phyloP scores from a whole-genome alignment of 306 rosid genomes.

The Lithocarpus polystachyus region DNA sequence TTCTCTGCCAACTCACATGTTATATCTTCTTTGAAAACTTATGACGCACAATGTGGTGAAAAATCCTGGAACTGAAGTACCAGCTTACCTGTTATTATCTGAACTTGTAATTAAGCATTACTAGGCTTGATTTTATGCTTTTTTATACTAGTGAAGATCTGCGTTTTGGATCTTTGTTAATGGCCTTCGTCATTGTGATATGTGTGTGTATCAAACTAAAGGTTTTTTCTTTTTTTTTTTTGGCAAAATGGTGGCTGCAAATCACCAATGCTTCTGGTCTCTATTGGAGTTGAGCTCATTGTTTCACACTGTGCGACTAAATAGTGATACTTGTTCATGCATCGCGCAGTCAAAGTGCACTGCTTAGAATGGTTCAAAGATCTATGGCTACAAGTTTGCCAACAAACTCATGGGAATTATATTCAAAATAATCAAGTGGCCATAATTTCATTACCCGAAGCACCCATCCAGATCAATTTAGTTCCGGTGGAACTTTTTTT shows the following conservation, averaged over 20 bases:
- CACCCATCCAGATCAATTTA: no score
- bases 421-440: no score
- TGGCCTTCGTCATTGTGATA: neutral
- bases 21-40: neutral
- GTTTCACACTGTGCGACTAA: neutral
- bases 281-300: neutral
- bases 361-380: neutral
- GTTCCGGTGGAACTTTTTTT: no score
- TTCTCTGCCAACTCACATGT: neutral
- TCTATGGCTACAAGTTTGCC: neutral
- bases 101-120: neutral
- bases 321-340: neutral
- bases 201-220: neutral
- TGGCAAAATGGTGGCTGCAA: neutral
- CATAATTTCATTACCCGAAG: no score
- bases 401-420: neutral
- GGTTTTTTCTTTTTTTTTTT: neutral
- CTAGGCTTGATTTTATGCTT: neutral
- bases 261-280: neutral
- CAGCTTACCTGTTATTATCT: neutral
- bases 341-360: neutral
- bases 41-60: neutral
- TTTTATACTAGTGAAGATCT: neutral
- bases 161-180: neutral
- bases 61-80: neutral